Evolutionary conservation across 176 grass and related monocot genomes (phyloP).

Genomic region (Carex littledalei): DNA sequence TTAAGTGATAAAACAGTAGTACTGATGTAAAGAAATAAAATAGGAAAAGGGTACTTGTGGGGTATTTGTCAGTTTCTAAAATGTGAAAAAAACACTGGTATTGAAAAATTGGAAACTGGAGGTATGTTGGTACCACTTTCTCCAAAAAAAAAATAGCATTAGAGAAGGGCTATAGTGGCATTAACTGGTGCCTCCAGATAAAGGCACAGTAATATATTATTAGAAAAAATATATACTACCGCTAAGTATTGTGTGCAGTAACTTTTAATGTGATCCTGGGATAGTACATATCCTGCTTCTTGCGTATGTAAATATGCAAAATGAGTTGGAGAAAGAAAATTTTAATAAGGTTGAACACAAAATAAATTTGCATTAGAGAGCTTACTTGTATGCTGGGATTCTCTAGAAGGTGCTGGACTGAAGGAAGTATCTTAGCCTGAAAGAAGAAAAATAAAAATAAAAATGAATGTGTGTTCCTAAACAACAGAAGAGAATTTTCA

Average conservation of each 20-base stretch:
- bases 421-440: conserved; percentile 59
- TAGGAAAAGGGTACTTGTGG: neutral
- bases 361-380: conserved; percentile 4
- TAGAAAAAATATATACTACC: neutral
- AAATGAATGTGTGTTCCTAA: neutral
- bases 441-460: neutral
- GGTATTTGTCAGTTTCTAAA: neutral
- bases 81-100: neutral
- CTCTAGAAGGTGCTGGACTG: conserved; percentile 60
- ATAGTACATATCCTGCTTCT: conserved; percentile 8
- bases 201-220: neutral
- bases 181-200: neutral
- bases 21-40: neutral
- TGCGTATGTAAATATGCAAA: neutral
- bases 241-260: neutral
- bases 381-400: conserved; percentile 74
- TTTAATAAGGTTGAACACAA: neutral
- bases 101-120: neutral
- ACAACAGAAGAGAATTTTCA: neutral
- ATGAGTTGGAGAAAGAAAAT: neutral
- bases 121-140: neutral
- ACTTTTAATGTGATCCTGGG: neutral
- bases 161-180: neutral
- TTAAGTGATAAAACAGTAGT: neutral
- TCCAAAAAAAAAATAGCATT: neutral